Evolutionary conservation across 1,284 basidiomycete genomes (phyloP), one percentile per base, ranked within the genome.

Genomic region (Malassezia slooffiae): DNA sequence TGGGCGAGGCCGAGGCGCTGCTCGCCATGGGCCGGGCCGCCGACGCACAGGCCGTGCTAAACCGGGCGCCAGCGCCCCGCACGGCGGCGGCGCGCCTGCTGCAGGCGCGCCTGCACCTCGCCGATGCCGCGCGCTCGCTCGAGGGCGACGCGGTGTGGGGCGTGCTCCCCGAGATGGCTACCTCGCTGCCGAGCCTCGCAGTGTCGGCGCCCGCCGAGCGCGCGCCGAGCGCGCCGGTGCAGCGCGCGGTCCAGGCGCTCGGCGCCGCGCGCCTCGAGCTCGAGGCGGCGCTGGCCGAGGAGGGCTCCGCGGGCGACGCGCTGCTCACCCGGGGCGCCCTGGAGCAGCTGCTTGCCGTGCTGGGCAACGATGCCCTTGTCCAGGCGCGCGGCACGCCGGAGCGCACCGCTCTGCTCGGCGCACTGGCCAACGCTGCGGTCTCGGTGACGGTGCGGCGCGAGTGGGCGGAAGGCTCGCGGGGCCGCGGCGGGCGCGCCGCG

Each of bases 101-200:
- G 23, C 50, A 40, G 23, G 62, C 59, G 4, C 35, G 47, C 16
- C 23, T 17, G 5, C 26, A 16, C 8, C 28, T 36, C 17, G 26
- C 23, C 19, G 34, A 41, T 7, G 45, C 45, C 11, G 35, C 30
- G 10, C 16, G n/a, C 12, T 23, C 21, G 34, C 50, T 66, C 30
- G 46, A 54, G 24, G 42, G 29, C 12, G 61, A 66, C 34, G 55
- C 53, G 35, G 50, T 62, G 20, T 54, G 56, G 41, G 59, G 57
- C 43, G 51, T 60, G 52, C 52, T 66, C 12, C 55, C 62, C 5
- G 62, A 66, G 28, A 50, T 55, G 7, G 58, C 61, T 27, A 49
- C 59, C 15, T 60, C 55, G 6, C 43, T 63, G 20, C 62, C 62
- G 0, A 17, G 37, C 11, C 26, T 22, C 10, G 24, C 31, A 6